Conservation (phyloP, 305 asterid genomes). For the Rubia tinctorum region DNA sequence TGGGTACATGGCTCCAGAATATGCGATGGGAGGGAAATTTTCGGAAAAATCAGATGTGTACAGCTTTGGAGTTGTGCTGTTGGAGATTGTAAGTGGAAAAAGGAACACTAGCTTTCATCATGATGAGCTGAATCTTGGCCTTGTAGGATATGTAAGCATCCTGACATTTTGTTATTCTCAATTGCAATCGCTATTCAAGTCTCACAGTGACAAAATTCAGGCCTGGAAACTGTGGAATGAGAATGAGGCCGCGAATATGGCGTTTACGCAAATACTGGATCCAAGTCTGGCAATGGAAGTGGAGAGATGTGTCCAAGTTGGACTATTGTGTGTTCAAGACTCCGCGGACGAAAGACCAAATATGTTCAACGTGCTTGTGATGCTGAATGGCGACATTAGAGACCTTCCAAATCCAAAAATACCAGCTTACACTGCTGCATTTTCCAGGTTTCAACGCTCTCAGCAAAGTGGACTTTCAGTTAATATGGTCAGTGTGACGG, state of each 20-base stretch:
- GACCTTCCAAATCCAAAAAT: background rate
- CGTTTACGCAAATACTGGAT: background rate
- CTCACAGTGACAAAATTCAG: slow-evolving; percentile 1
- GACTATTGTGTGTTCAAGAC: slow-evolving; percentile 6
- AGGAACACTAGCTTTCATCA: slow-evolving; percentile 3
- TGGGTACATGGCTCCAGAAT: slow-evolving; percentile 13
- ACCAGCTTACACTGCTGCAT: background rate
- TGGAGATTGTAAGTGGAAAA: slow-evolving; percentile 8
- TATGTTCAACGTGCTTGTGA: background rate
- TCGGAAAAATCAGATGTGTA: slow-evolving; percentile 5
- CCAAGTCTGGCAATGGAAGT: slow-evolving; percentile 1
- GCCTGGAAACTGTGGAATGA: slow-evolving; percentile 14
- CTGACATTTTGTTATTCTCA: background rate
- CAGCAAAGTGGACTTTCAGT: background rate
- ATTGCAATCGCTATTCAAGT: background rate
- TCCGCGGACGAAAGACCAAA: slow-evolving; percentile 9
- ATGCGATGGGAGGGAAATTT: slow-evolving; percentile 9
- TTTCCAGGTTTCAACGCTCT: background rate
- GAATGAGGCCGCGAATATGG: background rate
- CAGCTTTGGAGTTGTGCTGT: slow-evolving; percentile 8
- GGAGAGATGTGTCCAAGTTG: background rate
- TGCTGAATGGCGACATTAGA: background rate
- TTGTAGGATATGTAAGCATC: slow-evolving; percentile 2
- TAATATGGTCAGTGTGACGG: slow-evolving; percentile 1
- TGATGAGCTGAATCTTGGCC: slow-evolving; percentile 10